phyloP scores from a whole-genome alignment of 2,329 filamentous ascomycete species.

The Aspergillus phoenicis region DNA sequence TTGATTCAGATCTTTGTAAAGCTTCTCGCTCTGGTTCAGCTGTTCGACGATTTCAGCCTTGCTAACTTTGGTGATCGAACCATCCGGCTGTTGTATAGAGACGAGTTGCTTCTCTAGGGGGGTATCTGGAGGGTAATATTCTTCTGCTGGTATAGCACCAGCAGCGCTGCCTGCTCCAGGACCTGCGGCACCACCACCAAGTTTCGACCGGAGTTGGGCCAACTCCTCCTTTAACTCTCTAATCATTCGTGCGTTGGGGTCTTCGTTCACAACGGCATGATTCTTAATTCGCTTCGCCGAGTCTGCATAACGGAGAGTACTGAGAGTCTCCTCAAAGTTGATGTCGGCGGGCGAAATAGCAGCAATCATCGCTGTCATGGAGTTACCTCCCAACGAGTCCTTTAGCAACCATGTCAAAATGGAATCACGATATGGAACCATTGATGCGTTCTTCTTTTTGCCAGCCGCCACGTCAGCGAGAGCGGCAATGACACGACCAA shows the following conservation, averaged over 20 bases:
- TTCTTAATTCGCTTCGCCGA: conserved; percentile 99
- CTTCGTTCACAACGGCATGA: conserved; percentile 97
- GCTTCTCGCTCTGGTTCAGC: conserved; percentile 91
- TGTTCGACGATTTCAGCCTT: conserved; percentile 98
- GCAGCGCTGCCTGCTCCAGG: conserved; percentile 42
- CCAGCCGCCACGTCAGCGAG: conserved; percentile 86
- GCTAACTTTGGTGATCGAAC: conserved; percentile 88
- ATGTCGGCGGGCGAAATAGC: conserved; percentile 98
- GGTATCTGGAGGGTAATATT: conserved; percentile 88
- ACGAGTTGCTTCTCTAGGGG: conserved; percentile 95
- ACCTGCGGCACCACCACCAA: conserved; percentile 61
- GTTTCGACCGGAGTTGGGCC: conserved; percentile 79
- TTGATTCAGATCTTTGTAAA: conserved; percentile 93
- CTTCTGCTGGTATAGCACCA: conserved; percentile 62
- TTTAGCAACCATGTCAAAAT: conserved; percentile 96
- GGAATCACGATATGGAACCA: conserved; percentile 96
- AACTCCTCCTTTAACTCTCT: conserved; percentile 95
- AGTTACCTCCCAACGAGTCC: conserved; percentile 95
- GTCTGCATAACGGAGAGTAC: conserved; percentile 93
- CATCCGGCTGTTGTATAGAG: conserved; percentile 84
- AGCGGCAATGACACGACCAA: conserved; percentile 95
- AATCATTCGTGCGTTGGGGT: conserved; percentile 98
- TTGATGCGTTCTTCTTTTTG: conserved; percentile 71
- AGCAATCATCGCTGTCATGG: conserved; percentile 99
- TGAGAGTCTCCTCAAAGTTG: conserved; percentile 97